Conservation (phyloP, 2,329 filamentous ascomycete species). For the Pyricularia sp. region DNA sequence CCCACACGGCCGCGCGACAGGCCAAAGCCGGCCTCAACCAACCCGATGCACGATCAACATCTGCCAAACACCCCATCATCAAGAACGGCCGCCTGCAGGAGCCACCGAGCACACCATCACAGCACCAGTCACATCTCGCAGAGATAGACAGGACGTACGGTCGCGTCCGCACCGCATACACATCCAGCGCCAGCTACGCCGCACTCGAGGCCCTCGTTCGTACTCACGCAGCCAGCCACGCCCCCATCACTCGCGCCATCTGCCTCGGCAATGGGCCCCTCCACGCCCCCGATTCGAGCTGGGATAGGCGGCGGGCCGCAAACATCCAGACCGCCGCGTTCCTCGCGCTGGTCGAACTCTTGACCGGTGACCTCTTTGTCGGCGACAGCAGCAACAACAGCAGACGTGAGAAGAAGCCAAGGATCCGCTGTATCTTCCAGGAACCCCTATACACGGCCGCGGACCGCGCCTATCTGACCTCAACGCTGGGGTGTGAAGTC, state of each 20-base stretch:
- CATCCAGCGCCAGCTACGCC: constrained; percentile 1
- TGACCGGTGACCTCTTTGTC: background rate
- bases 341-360: constrained; percentile 26
- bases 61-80: background rate
- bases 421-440: constrained; percentile 36
- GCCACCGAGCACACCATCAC: background rate
- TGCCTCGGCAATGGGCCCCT: constrained; percentile 44
- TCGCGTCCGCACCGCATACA: constrained; percentile 12
- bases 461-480: constrained; percentile 38
- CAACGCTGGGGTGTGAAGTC: constrained; percentile 35
- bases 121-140: background rate
- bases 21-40: background rate
- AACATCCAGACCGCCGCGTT: constrained; percentile 43
- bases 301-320: constrained; percentile 30
- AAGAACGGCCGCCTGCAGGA: background rate
- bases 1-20: background rate
- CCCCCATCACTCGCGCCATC: constrained; percentile 27
- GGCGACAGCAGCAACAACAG: background rate
- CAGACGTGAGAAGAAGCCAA: background rate
- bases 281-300: constrained; percentile 29
- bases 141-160: constrained; percentile 6
- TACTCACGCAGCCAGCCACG: constrained; percentile 9
- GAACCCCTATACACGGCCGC: constrained; percentile 37
- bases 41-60: background rate
- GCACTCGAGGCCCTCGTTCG: constrained; percentile 21